phyloP scores from a whole-genome alignment of 345 rosid genomes.

The Aquilaria sinensis region DNA sequence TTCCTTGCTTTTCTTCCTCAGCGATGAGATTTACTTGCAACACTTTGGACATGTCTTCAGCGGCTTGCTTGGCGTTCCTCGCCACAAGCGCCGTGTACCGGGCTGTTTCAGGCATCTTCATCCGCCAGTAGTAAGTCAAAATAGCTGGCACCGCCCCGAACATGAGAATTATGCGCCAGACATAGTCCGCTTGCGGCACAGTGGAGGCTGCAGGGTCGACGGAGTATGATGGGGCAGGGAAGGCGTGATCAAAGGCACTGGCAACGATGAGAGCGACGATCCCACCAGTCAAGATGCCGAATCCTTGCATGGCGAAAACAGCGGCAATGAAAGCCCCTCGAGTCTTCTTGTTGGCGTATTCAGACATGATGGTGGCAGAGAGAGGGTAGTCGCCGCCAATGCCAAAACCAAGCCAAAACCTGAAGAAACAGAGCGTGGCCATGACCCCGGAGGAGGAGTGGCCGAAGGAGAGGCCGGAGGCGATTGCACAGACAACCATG shows the following conservation, averaged over 20 bases:
- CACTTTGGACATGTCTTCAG: constrained; percentile 46
- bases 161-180: constrained; percentile 50
- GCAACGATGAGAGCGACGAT: constrained; percentile 35
- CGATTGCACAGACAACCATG: constrained; percentile 42
- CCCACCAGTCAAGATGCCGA: constrained; percentile 52
- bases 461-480: constrained; percentile 50
- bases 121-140: constrained; percentile 46
- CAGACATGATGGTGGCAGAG: constrained; percentile 61
- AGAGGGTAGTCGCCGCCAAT: constrained; percentile 62
- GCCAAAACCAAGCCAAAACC: constrained; percentile 67
- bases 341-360: constrained; percentile 55
- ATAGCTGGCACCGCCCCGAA: constrained; percentile 46
- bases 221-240: constrained; percentile 25
- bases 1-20: constrained; percentile 17
- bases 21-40: constrained; percentile 32
- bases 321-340: constrained; percentile 51
- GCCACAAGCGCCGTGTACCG: constrained; percentile 52
- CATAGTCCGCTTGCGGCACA: constrained; percentile 36
- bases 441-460: constrained; percentile 27
- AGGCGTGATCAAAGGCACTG: constrained; percentile 26
- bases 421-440: constrained; percentile 50
- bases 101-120: constrained; percentile 60
- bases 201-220: constrained; percentile 22
- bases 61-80: constrained; percentile 34
- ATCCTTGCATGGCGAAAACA: constrained; percentile 57